Conservation (phyloP, 177 flowering plant species). For the Vitis hybrid region DNA sequence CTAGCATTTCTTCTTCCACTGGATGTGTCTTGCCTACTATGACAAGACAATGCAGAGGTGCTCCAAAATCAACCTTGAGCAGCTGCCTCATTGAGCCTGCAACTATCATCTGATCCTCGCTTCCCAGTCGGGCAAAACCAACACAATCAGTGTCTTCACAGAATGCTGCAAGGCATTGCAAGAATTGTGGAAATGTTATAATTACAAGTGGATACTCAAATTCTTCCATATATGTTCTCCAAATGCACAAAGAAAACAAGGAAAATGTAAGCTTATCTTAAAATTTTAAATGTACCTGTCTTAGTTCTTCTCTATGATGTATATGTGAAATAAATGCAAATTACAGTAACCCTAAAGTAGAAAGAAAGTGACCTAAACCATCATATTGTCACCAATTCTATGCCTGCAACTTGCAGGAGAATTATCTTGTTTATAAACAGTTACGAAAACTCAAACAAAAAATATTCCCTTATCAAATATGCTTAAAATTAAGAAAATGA, state of each 20-base stretch:
- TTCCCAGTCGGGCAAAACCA: slow-evolving; percentile 85
- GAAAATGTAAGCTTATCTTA: too few species aligned
- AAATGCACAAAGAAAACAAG: too few species aligned
- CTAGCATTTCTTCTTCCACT: slow-evolving; percentile 85
- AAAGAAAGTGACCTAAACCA: too few species aligned
- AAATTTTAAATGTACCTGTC: too few species aligned
- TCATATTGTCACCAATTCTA: too few species aligned
- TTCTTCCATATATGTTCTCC: too few species aligned
- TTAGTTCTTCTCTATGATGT: too few species aligned
- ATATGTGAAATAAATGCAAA: too few species aligned
- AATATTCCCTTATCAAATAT: background rate
- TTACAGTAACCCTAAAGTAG: too few species aligned
- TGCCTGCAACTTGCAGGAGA: too few species aligned
- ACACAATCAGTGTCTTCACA: slow-evolving; percentile 71
- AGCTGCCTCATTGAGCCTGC: slow-evolving; percentile 79
- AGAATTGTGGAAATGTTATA: background rate
- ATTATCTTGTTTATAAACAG: too few species aligned
- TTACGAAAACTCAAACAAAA: too few species aligned
- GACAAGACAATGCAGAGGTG: slow-evolving; percentile 90
- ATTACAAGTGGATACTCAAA: background rate
- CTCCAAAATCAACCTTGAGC: slow-evolving; percentile 66
- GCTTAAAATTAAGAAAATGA: background rate
- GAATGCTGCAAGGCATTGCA: slow-evolving; percentile 50
- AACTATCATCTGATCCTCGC: slow-evolving; percentile 76
- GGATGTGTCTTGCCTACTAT: slow-evolving; percentile 87